Evolutionary conservation across 1,284 basidiomycete species (phyloP).

Genomic region (Pseudozyma hubeiensis): DNA sequence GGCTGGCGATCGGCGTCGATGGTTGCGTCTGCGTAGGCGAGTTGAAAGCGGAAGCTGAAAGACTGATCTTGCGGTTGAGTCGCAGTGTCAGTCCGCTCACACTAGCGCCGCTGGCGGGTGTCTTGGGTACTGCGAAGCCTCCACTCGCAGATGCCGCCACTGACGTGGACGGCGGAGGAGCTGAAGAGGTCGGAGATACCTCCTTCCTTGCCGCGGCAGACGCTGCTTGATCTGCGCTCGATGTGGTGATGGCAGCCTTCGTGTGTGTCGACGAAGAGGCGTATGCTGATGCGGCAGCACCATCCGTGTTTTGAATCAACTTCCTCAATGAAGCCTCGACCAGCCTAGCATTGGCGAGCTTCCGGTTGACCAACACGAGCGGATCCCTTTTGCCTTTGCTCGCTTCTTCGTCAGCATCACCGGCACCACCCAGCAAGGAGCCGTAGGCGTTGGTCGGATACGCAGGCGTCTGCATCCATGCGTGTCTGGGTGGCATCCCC

Average conservation of each 20-base stretch:
- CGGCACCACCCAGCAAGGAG: conserved; percentile 15
- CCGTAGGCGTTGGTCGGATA: conserved; percentile 50
- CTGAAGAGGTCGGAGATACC: background rate
- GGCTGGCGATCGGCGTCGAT: conserved; percentile 25
- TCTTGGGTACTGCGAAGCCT: conserved; percentile 32
- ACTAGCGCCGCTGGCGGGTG: conserved; percentile 20
- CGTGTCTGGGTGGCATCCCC: conserved; percentile 55
- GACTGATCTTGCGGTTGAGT: conserved; percentile 37
- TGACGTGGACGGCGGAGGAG: conserved; percentile 1
- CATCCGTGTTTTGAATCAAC: conserved; percentile 57
- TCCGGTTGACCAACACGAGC: conserved; percentile 56
- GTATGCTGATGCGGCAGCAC: conserved; percentile 42
- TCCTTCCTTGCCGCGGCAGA: background rate
- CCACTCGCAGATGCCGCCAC: conserved; percentile 3
- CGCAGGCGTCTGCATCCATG: conserved; percentile 57
- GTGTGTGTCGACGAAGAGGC: conserved; percentile 18
- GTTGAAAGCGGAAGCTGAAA: conserved; percentile 21
- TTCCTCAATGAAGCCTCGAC: conserved; percentile 54
- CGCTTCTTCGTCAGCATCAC: conserved; percentile 12
- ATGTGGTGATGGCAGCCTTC: background rate
- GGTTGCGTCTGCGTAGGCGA: conserved; percentile 18
- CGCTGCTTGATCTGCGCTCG: background rate
- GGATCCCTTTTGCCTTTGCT: conserved; percentile 27
- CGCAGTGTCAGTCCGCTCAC: conserved; percentile 32
- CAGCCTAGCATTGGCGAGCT: conserved; percentile 59